Evolutionary conservation across 331 rosid species (phyloP), one percentile per base, ranked within the genome.

Genomic region (Saraca asoca): DNA sequence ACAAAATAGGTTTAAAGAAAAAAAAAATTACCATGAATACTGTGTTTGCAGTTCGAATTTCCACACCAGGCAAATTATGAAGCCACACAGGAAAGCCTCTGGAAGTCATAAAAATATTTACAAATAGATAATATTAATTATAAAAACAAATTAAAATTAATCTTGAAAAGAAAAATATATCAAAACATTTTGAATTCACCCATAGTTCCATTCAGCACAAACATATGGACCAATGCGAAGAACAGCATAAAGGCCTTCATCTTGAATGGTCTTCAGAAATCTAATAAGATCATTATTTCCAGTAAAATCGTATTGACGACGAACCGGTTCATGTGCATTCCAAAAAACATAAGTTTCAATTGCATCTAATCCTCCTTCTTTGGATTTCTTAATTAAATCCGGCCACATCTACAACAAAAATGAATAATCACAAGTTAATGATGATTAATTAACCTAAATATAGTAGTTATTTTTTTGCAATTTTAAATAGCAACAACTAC

Each of bases 171-270:
- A 14, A 14, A 24, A 24, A 24, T 1, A 24, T 24, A 24, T 24
- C 1, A 24, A 1, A 24, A 24, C 2, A 24, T 24, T 1, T 24
- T 1, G 31, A 3, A 24, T 24, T 24, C 64, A 84, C 84, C 89
- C 90, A 14, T 81, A 85, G 39, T 82, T 78, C 91, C 88, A 85
- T 53, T 85, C 85, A 0, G 85, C 87, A 68, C 91, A 82, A 5
- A 73, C 83, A 39, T 85, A 85, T 4, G 90, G 90, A 12, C 87
- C 90, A 59, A 85, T 85, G 6, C 90, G 85, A 70, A 85, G 85
- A 63, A 85, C 77, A 5, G 73, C 44, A 49, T 85, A 81, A 14
- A 85, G 86, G 0, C 90, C 90, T 62, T 63, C 60, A 0, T 85
- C 75, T 53, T 81, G 85, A 44, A 85, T 59, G 11, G 75, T 81